phyloP scores from a whole-genome alignment of 257 asterid genomes.

The Lavandula angustifolia region DNA sequence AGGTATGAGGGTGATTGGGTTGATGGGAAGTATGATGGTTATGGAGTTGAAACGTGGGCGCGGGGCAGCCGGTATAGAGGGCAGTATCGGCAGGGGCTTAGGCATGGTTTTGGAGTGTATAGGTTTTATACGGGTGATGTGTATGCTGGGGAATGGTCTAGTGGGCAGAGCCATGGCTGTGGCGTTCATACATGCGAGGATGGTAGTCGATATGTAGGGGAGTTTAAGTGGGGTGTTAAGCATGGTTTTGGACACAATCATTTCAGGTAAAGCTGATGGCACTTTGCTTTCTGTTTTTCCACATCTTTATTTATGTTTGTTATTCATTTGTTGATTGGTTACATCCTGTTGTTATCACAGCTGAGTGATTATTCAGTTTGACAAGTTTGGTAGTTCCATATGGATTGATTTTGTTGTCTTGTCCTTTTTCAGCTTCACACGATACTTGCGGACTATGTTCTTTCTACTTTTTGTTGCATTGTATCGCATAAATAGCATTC shows the following conservation, averaged over 20 bases:
- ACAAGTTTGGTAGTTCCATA: not conserved
- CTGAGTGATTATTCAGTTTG: conserved; percentile 21
- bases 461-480: conserved; percentile 9
- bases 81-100: conserved; percentile 83
- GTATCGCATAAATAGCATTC: conserved; percentile 10
- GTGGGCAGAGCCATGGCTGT: conserved; percentile 90
- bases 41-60: conserved; percentile 92
- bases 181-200: conserved; percentile 90
- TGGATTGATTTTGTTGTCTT: not conserved
- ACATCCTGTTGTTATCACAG: not conserved
- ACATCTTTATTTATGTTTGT: conserved; percentile 3
- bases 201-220: conserved; percentile 85
- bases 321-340: not conserved
- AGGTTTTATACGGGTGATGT: conserved; percentile 93
- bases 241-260: conserved; percentile 95
- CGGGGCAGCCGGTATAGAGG: conserved; percentile 87
- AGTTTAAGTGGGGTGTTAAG: conserved; percentile 88
- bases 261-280: conserved; percentile 55
- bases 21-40: conserved; percentile 89
- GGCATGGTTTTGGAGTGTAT: conserved; percentile 89
- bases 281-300: conserved; percentile 20
- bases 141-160: conserved; percentile 95
- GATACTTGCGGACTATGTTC: not conserved
- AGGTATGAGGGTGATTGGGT: conserved; percentile 95
- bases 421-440: not conserved